Evolutionary conservation across 495 filamentous ascomycete genomes (phyloP), one percentile per base, ranked within the genome.

Genomic region (Elaphomyces granulatus): DNA sequence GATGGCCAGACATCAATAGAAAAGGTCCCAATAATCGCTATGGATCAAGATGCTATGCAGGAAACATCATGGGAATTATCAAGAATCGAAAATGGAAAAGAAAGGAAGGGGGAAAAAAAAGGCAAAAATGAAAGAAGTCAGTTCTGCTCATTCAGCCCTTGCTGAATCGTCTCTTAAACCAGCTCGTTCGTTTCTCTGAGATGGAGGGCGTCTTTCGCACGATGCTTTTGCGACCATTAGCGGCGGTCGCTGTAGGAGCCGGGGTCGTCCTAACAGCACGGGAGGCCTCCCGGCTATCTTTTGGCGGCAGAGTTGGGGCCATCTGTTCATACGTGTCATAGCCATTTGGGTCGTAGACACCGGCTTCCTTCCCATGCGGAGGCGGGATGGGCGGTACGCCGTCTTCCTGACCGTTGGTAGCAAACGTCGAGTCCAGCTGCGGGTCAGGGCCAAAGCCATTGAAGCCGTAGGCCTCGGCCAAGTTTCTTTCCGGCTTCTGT

Each of bases 151-250:
- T 12, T 28, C 54, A 64, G 37, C 55, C 51, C 57, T 78, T 87
- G 69, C 78, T 88, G 55, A 93, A 90, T 14, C 79, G 68, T 38
- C 73, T 74, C 53, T 81, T 76, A 41, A 95, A 78, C 87, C 87
- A 94, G 51, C 83, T 84, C 68, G 83, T 87, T 42, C 80, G 68
- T 66, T 93, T 93, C 43, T 87, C 77, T 19, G 45, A 64, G 34
- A 37, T 36, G 18, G 23, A 28, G 23, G 12, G 6, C 6, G 6
- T 6, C 12, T 28, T 28, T 28, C 12, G 14, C 8, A 21, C 14
- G 4, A 17, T 10, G 32, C 20, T 31, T 23, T 36, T 32, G 30
- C 28, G 26, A 14, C 23, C 40, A 8, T 42, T 15, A 23, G 32
- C 28, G 15, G 18, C 32, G 2, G 34, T 45, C n/a, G 41, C 23